phyloP scores from a whole-genome alignment of 805 yeast species.

The Metschnikowia colocasiae region DNA sequence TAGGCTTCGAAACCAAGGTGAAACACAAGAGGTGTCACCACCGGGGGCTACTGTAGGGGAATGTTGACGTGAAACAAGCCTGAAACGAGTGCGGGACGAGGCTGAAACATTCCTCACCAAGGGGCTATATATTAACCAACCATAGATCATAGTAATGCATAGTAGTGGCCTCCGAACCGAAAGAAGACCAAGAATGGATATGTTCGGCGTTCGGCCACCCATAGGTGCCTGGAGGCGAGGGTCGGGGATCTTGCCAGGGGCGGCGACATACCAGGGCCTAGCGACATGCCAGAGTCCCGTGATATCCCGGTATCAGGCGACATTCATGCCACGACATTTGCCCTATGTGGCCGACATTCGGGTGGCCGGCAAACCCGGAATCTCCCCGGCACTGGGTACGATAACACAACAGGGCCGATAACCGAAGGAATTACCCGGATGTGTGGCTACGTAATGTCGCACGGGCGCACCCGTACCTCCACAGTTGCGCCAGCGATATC shows the following conservation, averaged over 20 bases:
- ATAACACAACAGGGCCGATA: conserved; percentile 1
- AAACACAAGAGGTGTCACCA: not conserved
- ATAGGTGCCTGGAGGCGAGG: too few species aligned
- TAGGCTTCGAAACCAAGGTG: not conserved
- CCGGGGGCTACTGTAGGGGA: too few species aligned
- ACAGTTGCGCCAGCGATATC: not conserved
- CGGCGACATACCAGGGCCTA: too few species aligned
- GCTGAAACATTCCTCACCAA: not conserved
- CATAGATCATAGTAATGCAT: not conserved
- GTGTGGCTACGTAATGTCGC: conserved; percentile 5
- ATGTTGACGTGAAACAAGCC: not conserved
- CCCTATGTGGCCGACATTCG: not conserved
- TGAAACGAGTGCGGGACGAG: not conserved
- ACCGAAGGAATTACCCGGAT: conserved; percentile 1
- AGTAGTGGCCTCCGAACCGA: too few species aligned
- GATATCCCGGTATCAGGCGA: too few species aligned
- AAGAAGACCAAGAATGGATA: too few species aligned
- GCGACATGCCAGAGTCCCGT: too few species aligned
- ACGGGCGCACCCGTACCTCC: not conserved
- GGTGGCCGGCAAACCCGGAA: not conserved
- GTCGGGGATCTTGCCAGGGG: too few species aligned
- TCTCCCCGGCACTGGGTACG: not conserved
- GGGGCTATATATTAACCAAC: not conserved
- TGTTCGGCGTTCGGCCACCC: too few species aligned
- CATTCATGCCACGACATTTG: not conserved